Percentiles rank a stretch among this genome's conserved stretches.
Conservation (phyloP, 176 grass and related monocot species). For the Typha latifolia region DNA sequence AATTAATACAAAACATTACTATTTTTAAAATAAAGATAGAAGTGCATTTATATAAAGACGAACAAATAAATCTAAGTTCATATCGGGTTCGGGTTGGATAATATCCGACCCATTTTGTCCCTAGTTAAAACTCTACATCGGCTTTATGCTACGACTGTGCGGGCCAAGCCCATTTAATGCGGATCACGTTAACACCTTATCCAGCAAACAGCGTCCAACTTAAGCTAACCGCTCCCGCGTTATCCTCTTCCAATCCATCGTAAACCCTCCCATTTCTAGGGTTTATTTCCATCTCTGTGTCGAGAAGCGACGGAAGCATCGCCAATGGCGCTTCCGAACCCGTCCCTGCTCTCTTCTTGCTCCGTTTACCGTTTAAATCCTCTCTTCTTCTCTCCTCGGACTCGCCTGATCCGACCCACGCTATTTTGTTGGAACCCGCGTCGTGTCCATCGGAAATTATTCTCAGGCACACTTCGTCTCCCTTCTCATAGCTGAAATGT, state of each 20-base stretch:
- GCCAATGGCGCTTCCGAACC: slow-evolving; percentile 58
- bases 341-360: slow-evolving; percentile 45
- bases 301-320: not conserved
- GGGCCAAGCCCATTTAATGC: not conserved
- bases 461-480: slow-evolving; percentile 30
- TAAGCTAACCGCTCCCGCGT: slow-evolving; percentile 23
- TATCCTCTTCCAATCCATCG: slow-evolving; percentile 32
- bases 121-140: too few relatives aligned
- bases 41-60: too few relatives aligned
- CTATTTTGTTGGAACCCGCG: slow-evolving; percentile 26
- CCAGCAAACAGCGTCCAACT: not conserved
- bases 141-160: too few relatives aligned
- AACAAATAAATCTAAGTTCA: too few relatives aligned
- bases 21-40: too few relatives aligned
- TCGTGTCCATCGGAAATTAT: slow-evolving; percentile 44
- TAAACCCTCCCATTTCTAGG: slow-evolving; percentile 31
- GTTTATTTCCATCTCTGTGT: slow-evolving; percentile 19
- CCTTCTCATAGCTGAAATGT: not conserved
- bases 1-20: too few relatives aligned
- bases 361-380: slow-evolving; percentile 52
- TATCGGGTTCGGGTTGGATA: too few relatives aligned
- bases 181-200: not conserved
- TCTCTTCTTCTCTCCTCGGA: slow-evolving; percentile 32
- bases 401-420: slow-evolving; percentile 15
- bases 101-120: too few relatives aligned